These are phyloP conservation scores for Astragalus glycyphyllos DNA, from an alignment of 306 rosid species.

Conservation along the genomic window DNA sequence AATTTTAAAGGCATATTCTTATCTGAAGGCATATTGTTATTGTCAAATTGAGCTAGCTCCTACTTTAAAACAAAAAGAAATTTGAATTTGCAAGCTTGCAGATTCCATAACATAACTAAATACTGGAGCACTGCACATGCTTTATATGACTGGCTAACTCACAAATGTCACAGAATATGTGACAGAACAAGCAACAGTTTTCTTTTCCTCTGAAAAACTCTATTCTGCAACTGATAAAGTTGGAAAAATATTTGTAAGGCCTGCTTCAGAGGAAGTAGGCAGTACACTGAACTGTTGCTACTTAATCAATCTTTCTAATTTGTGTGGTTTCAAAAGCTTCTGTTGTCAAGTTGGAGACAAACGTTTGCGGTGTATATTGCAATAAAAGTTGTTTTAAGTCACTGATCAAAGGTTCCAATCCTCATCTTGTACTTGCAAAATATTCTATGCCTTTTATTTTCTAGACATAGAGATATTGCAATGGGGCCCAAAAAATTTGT, in stretches of 20 bases:
- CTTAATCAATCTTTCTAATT: conserved; percentile 33
- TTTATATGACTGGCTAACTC: conserved; percentile 28
- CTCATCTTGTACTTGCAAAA: conserved; percentile 44
- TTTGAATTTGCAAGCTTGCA: conserved; percentile 27
- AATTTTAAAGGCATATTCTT: conserved; percentile 41
- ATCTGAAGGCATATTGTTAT: conserved; percentile 41
- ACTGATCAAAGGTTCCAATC: conserved; percentile 34
- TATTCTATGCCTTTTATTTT: conserved; percentile 39
- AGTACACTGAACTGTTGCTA: conserved; percentile 16
- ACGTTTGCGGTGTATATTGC: conserved; percentile 52
- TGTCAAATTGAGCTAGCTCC: conserved; percentile 9
- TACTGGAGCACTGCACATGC: conserved; percentile 31
- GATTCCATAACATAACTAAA: conserved; percentile 37
- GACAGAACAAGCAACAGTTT: conserved; percentile 21
- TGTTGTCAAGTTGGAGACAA: conserved; percentile 53
- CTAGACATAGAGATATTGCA: neutral
- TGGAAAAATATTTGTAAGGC: conserved; percentile 22
- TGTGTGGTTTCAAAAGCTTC: conserved; percentile 48
- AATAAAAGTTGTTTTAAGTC: conserved; percentile 42
- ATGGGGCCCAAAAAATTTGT: conserved; percentile 57
- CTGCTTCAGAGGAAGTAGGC: conserved; percentile 46
- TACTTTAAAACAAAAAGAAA: conserved; percentile 20
- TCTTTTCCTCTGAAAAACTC: conserved; percentile 23
- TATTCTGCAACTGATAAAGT: conserved; percentile 27
- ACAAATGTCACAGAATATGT: conserved; percentile 42